phyloP scores from a whole-genome alignment of 345 rosid genomes.

The Corymbia maculata region DNA sequence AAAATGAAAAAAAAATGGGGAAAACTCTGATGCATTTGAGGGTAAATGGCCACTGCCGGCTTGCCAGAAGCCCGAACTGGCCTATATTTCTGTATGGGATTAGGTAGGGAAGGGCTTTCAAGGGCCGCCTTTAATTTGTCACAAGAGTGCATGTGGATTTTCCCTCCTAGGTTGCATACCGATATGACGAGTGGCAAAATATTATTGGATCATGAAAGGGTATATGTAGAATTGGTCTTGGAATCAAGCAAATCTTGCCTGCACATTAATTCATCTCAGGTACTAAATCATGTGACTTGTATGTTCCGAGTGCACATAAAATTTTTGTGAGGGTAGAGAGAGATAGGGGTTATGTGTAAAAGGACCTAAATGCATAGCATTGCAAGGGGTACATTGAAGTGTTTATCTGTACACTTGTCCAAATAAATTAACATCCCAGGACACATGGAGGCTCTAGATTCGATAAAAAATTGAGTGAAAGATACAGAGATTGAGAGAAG shows the following conservation, averaged over 20 bases:
- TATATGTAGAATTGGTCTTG: no score
- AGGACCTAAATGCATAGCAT: background rate
- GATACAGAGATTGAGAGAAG: background rate
- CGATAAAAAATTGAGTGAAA: background rate
- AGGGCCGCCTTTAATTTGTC: background rate
- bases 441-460: accelerated
- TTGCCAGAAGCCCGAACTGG: background rate
- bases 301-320: background rate
- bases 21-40: background rate
- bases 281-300: background rate
- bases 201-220: no score
- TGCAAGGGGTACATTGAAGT: background rate
- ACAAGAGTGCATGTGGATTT: background rate
- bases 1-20: background rate
- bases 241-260: no score
- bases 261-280: background rate
- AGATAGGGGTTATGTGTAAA: accelerated
- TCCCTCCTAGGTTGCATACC: accelerated
- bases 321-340: background rate
- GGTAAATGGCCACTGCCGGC: background rate
- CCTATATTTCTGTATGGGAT: background rate
- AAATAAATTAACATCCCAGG: background rate
- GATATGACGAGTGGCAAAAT: background rate
- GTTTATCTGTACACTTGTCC: accelerated
- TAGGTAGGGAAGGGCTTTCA: background rate